Evolutionary conservation across 257 asterid species (phyloP).

Genomic region (Solanum ossicruentum): DNA sequence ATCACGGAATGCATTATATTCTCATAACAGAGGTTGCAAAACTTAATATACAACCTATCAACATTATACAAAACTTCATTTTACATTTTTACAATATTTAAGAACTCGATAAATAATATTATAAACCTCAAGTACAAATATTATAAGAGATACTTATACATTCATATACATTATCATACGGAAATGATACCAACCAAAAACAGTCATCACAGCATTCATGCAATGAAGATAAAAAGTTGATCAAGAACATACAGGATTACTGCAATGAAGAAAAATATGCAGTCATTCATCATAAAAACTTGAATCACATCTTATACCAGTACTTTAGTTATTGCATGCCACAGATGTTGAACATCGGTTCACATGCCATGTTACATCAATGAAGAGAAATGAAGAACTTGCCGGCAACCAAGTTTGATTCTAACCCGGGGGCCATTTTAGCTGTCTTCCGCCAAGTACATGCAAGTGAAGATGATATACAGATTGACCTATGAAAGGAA

Average conservation of each 20-base stretch:
- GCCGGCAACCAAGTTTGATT: neutral
- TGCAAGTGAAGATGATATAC: slow-evolving; percentile 97
- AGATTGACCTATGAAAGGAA: slow-evolving; percentile 59
- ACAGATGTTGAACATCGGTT: neutral
- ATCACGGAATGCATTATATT: no score
- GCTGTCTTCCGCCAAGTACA: slow-evolving; percentile 91
- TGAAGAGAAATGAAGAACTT: neutral
- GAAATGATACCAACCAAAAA: no score
- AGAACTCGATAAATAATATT: no score
- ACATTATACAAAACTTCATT: no score
- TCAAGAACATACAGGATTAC: neutral
- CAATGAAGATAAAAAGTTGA: neutral
- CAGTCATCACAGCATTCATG: neutral
- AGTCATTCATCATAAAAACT: neutral
- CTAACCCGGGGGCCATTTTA: slow-evolving; percentile 98
- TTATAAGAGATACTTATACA: no score
- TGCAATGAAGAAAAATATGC: neutral
- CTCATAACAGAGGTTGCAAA: no score
- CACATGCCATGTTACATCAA: neutral
- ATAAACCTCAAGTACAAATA: no score
- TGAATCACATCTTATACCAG: neutral
- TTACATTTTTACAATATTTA: no score
- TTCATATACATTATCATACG: no score
- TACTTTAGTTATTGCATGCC: neutral
- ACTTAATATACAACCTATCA: no score